Conservation (phyloP, 2,329 filamentous ascomycete genomes). For the Scopulariopsis brevicaulis region DNA sequence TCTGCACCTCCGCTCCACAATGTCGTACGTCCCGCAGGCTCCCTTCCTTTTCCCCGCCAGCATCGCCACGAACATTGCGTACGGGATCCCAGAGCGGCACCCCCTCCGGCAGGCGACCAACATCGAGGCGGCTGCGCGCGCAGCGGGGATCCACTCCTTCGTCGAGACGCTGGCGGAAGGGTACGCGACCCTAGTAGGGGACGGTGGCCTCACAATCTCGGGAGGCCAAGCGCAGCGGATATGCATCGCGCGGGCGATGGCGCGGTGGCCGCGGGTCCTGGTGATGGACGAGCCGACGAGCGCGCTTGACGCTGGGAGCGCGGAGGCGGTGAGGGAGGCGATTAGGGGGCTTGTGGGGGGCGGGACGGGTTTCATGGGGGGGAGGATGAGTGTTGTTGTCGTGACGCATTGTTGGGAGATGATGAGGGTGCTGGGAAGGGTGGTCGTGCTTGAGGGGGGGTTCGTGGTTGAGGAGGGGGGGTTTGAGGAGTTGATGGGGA, state of each 20-base stretch:
- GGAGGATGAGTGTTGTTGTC: slow-evolving; percentile 58
- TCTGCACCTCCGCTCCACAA: slow-evolving; percentile 42
- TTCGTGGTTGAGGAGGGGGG: slow-evolving; percentile 55
- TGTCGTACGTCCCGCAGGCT: slow-evolving; percentile 59
- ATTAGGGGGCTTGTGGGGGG: slow-evolving; percentile 39
- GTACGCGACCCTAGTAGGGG: slow-evolving; percentile 65
- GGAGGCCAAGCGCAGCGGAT: slow-evolving; percentile 78
- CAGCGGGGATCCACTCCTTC: slow-evolving; percentile 59
- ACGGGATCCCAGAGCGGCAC: slow-evolving; percentile 53
- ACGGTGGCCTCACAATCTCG: slow-evolving; percentile 61
- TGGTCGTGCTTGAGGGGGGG: slow-evolving; percentile 62
- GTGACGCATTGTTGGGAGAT: slow-evolving; percentile 77
- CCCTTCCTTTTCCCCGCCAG: slow-evolving; percentile 69
- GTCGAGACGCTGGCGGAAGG: slow-evolving; percentile 54
- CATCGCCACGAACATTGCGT: slow-evolving; percentile 71
- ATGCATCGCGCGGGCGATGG: slow-evolving; percentile 68
- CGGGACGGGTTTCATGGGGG: slow-evolving; percentile 1
- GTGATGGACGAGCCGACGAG: slow-evolving; percentile 83
- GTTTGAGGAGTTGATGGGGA: slow-evolving; percentile 47
- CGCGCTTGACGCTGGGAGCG: slow-evolving; percentile 61
- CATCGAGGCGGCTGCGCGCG: slow-evolving; percentile 34
- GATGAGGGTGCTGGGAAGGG: slow-evolving; percentile 68
- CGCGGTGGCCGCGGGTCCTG: slow-evolving; percentile 58
- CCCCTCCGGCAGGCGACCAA: slow-evolving; percentile 30
- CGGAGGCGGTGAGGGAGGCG: slow-evolving; percentile 51